These are phyloP conservation scores for Erodium trifolium DNA, from an alignment of 441 rosid species.

Conservation along the genomic window DNA sequence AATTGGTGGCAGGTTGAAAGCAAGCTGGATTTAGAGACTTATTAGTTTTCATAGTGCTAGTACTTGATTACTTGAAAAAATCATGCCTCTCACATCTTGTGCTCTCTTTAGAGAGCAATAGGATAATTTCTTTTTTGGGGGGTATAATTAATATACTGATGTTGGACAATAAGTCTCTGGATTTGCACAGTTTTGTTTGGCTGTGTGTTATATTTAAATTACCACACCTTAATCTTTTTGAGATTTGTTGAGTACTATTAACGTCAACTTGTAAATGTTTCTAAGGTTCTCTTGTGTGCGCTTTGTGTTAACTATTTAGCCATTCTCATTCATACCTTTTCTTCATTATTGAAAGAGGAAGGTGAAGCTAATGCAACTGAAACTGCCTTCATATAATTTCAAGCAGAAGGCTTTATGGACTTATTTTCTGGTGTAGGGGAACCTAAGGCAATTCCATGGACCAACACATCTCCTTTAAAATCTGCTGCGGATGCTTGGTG, in stretches of 20 bases:
- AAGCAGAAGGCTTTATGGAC: constrained; percentile 10
- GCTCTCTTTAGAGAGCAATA: background rate
- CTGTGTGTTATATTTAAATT: background rate
- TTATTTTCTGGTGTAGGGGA: constrained; percentile 56
- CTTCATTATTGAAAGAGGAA: background rate
- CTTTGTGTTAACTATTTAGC: background rate
- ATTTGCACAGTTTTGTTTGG: background rate
- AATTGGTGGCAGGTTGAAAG: background rate
- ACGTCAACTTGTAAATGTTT: background rate
- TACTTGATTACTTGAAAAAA: background rate
- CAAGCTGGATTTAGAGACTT: background rate
- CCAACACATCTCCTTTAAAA: constrained; percentile 57
- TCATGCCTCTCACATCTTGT: background rate
- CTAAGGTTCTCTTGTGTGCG: background rate
- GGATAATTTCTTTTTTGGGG: background rate
- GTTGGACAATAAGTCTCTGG: background rate
- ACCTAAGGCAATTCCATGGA: constrained; percentile 98
- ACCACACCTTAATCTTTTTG: background rate
- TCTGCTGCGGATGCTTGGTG: constrained; percentile 99
- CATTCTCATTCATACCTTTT: background rate
- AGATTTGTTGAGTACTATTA: background rate
- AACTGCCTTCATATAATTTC: constrained; percentile 5
- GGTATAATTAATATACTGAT: background rate
- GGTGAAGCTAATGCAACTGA: background rate
- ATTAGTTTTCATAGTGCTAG: background rate